Base-by-base conservation (phyloP, 345 rosid genomes). In the Linum trigynum region DNA sequence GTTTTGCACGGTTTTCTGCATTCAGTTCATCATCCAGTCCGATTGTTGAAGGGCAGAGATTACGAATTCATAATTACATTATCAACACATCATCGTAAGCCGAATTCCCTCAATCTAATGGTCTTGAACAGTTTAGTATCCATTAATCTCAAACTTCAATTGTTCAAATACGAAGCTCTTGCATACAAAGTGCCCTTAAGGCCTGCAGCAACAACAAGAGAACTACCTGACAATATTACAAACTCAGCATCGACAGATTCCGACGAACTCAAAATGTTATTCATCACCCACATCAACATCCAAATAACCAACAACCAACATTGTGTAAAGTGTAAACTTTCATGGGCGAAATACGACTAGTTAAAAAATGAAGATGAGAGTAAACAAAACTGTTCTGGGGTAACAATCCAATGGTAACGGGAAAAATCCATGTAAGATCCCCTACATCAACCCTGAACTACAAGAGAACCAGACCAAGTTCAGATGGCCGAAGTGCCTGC, bases 381-480 rank as follows among this genome's bases (percentile, higher is more conserved):
- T 3, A 7, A 45, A 5, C 11, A 48, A 48, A 48, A 48, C 53
- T 9, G 14, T 48, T 3, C 14, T 48, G 14, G 50, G 9, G 10
- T 43, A 43, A 43, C 50, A 7, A 7, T 43, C 9, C 6, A 43
- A 1, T 43, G 10, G 9, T 43, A 43, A 11, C 50, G 1, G 50
- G 9, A 7, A 43, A 43, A 43, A 5, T 43, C 10, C 50, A 43
- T 43, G 32, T 23, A 23, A 23, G 32, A 23, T 23, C 32, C 32
- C 32, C 32, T 23, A 23, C 50, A 43, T 43, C 32, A 3, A 43
- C 50, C 50, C 14, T 48, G 12, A 69, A 69, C 78, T 86, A 92
- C 67, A 92, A 72, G 69, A 92, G 95, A 42, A 92, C 91, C 59
- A 89, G 92, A 59, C 98, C 97, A 57, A 92, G 96, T 69, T 90